These are phyloP conservation scores for Anthracocystis panici-leucophaei DNA, from an alignment of 1,284 basidiomycete genomes.

Conservation along the genomic window DNA sequence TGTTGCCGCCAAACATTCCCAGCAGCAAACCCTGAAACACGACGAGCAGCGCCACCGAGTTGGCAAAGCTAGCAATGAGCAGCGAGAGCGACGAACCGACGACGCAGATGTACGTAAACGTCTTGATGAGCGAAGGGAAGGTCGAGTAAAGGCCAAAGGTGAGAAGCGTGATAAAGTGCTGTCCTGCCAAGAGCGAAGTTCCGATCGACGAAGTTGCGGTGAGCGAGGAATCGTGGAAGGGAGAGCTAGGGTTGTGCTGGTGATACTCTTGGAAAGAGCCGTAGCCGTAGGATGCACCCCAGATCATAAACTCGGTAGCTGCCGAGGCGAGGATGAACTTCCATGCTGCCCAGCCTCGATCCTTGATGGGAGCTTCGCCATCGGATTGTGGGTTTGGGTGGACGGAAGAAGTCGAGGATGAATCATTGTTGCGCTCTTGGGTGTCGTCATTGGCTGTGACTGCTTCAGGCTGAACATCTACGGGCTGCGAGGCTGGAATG, in stretches of 20 bases:
- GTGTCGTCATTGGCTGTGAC: not conserved
- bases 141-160: slow-evolving; percentile 44
- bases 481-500: not conserved
- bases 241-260: slow-evolving; percentile 42
- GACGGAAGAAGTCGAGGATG: not conserved
- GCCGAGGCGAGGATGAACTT: slow-evolving; percentile 39
- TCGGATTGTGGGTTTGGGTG: not conserved
- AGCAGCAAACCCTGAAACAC: slow-evolving; percentile 56
- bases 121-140: slow-evolving; percentile 48
- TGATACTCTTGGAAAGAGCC: slow-evolving; percentile 67
- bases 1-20: slow-evolving; percentile 48
- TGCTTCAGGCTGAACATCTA: not conserved
- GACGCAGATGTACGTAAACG: slow-evolving; percentile 38
- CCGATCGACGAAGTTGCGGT: slow-evolving; percentile 54
- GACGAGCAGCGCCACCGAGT: slow-evolving; percentile 44
- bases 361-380: slow-evolving; percentile 12
- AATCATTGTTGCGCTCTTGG: not conserved
- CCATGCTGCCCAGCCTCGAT: slow-evolving; percentile 42
- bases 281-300: slow-evolving; percentile 56
- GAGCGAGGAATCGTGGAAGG: slow-evolving; percentile 46
- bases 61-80: slow-evolving; percentile 55
- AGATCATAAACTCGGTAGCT: slow-evolving; percentile 52
- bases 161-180: slow-evolving; percentile 57
- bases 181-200: slow-evolving; percentile 50
- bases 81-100: slow-evolving; percentile 33